These are phyloP conservation scores for Daldinia bambusicola DNA, from an alignment of 495 filamentous ascomycete species.

Conservation along the genomic window DNA sequence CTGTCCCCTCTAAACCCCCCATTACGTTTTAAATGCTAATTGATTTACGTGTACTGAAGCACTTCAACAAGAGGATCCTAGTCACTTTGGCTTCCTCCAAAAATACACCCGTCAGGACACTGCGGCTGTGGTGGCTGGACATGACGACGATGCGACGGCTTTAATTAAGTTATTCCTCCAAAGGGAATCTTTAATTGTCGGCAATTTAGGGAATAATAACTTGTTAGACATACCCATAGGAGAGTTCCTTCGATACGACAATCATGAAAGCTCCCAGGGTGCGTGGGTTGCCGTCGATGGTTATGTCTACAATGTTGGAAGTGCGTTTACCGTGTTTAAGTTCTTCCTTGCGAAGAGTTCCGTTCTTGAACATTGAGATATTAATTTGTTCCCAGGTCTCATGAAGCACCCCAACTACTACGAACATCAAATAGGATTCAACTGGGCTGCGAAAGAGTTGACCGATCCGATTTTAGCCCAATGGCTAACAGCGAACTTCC, in stretches of 20 bases:
- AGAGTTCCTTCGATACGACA: constrained; percentile 5
- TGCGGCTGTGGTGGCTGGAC: background rate
- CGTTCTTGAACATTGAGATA: background rate
- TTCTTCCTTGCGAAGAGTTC: background rate
- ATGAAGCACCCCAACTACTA: constrained; percentile 17
- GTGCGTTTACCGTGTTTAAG: constrained; percentile 1
- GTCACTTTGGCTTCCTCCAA: background rate
- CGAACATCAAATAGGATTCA: background rate
- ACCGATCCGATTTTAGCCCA: background rate
- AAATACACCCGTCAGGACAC: background rate
- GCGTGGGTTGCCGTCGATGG: background rate
- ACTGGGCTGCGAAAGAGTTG: constrained; percentile 13
- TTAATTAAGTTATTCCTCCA: background rate
- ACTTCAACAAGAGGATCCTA: constrained; percentile 4
- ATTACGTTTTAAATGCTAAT: background rate
- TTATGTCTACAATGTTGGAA: constrained; percentile 13
- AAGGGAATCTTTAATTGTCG: constrained; percentile 12
- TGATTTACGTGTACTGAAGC: background rate
- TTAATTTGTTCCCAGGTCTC: constrained; percentile 14
- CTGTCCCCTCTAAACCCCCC: background rate
- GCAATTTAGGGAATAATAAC: background rate
- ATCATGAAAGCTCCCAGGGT: background rate
- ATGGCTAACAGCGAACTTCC: constrained; percentile 3
- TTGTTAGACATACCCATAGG: background rate
- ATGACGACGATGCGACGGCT: background rate